Evolutionary conservation across 1,284 basidiomycete species (phyloP).

Genomic region (Ganoderma lingzhi): DNA sequence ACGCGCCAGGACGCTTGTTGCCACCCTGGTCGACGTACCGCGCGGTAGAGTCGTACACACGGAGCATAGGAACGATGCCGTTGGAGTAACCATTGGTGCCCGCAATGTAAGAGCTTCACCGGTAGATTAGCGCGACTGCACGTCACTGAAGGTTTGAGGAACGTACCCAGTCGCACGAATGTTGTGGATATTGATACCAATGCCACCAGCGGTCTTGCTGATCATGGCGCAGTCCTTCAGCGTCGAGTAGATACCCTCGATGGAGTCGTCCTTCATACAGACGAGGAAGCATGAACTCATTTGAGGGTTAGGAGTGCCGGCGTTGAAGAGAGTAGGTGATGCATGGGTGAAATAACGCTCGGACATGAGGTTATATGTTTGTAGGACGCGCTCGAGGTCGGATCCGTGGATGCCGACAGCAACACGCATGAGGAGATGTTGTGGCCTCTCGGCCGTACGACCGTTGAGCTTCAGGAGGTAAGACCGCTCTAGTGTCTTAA

Average conservation of each 20-base stretch:
- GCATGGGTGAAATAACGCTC: slow-evolving; percentile 98
- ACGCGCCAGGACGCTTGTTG: slow-evolving; percentile 99
- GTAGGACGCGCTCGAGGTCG: slow-evolving; percentile 89
- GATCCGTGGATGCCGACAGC: slow-evolving; percentile 96
- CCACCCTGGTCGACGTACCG: slow-evolving; percentile 99
- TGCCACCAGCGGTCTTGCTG: slow-evolving; percentile 98
- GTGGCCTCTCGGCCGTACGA: slow-evolving; percentile 96
- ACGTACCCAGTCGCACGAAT: slow-evolving; percentile 94
- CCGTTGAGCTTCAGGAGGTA: slow-evolving; percentile 96
- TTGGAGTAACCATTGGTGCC: slow-evolving; percentile 99
- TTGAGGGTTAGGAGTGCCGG: slow-evolving; percentile 95
- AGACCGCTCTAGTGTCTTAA: slow-evolving; percentile 99
- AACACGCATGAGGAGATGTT: slow-evolving; percentile 99
- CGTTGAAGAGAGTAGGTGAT: slow-evolving; percentile 98
- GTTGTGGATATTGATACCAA: slow-evolving; percentile 96
- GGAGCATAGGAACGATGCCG: slow-evolving; percentile 99
- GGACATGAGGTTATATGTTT: slow-evolving; percentile 96
- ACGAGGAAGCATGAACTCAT: slow-evolving; percentile 98
- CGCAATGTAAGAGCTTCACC: slow-evolving; percentile 81
- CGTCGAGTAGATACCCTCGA: slow-evolving; percentile 99
- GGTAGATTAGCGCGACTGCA: slow-evolving; percentile 12
- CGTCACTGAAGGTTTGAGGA: neutral
- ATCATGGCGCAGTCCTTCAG: slow-evolving; percentile 99
- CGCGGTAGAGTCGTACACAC: slow-evolving; percentile 97
- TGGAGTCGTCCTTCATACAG: slow-evolving; percentile 98